Percentiles rank a stretch among this genome's conserved stretches.
phyloP scores from a whole-genome alignment of 2,329 filamentous ascomycete species.

The Penicillium hordei region DNA sequence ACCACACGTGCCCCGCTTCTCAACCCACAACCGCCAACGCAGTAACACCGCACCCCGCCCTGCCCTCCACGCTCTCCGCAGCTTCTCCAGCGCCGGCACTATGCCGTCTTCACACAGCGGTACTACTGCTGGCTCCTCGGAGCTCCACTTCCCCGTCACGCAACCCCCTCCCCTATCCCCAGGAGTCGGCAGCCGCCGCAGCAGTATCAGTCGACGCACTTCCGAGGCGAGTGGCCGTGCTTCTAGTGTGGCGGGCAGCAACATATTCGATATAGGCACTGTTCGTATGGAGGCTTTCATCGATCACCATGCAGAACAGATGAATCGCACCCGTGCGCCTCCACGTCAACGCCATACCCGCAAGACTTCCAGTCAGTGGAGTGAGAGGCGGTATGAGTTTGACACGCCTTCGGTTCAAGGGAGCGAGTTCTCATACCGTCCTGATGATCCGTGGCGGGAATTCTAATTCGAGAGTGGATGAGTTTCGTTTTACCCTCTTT shows the following conservation, averaged over 20 bases:
- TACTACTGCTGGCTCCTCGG: slow-evolving; percentile 60
- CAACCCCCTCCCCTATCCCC: slow-evolving; percentile 26
- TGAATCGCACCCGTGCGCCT: slow-evolving; percentile 28
- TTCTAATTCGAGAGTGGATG: slow-evolving; percentile 35
- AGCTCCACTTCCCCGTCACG: slow-evolving; percentile 50
- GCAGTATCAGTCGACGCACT: slow-evolving; percentile 53
- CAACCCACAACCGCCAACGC: slow-evolving; percentile 73
- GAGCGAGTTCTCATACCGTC: slow-evolving; percentile 41
- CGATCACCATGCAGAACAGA: slow-evolving; percentile 45
- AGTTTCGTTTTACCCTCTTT: not conserved
- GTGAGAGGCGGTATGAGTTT: slow-evolving; percentile 33
- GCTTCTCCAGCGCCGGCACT: slow-evolving; percentile 61
- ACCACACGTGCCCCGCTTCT: slow-evolving; percentile 55
- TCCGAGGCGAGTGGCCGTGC: slow-evolving; percentile 51
- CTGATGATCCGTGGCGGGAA: slow-evolving; percentile 49
- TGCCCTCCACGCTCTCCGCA: slow-evolving; percentile 65
- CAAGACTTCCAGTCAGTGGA: slow-evolving; percentile 38
- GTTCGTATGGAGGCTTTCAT: slow-evolving; percentile 98
- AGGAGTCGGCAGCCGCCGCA: slow-evolving; percentile 37
- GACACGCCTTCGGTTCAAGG: slow-evolving; percentile 39
- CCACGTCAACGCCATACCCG: slow-evolving; percentile 26
- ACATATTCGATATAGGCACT: slow-evolving; percentile 87
- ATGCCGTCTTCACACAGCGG: slow-evolving; percentile 51
- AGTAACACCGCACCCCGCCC: slow-evolving; percentile 79
- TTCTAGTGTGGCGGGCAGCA: slow-evolving; percentile 45